Percentiles rank a stretch among this genome's conserved stretches.
Conservation (phyloP, 441 rosid species). For the Lepidium campestre region DNA sequence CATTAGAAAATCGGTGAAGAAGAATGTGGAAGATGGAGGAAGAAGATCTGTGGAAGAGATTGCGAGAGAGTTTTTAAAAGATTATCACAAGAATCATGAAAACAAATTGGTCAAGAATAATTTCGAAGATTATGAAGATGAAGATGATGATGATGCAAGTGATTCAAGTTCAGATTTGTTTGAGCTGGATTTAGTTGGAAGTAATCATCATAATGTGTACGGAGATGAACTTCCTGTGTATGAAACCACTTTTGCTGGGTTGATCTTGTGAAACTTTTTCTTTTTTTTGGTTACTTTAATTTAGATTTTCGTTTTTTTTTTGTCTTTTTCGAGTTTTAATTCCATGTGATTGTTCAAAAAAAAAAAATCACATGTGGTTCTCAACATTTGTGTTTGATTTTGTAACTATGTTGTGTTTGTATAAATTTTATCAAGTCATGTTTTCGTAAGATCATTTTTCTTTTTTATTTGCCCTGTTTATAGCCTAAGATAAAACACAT, state of each 20-base stretch:
- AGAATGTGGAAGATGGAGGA: conserved; percentile 37
- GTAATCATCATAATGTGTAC: conserved; percentile 48
- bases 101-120: conserved; percentile 26
- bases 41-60: conserved; percentile 51
- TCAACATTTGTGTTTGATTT: neutral
- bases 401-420: conserved; percentile 24
- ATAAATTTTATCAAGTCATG: neutral
- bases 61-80: conserved; percentile 56
- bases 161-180: conserved; percentile 66
- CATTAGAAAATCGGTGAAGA: conserved; percentile 39
- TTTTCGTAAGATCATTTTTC: neutral
- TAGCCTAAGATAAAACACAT: neutral
- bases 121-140: conserved; percentile 24
- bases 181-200: conserved; percentile 59
- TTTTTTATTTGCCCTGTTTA: neutral
- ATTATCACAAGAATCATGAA: conserved; percentile 43
- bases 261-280: conserved; percentile 25
- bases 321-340: neutral
- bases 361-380: conserved; percentile 4
- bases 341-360: neutral
- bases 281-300: neutral
- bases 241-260: conserved; percentile 57
- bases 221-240: conserved; percentile 65
- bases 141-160: conserved; percentile 43
- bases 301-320: neutral